Conservation (phyloP, 805 yeast species). For the Saccharomycopsis guyanensis region DNA sequence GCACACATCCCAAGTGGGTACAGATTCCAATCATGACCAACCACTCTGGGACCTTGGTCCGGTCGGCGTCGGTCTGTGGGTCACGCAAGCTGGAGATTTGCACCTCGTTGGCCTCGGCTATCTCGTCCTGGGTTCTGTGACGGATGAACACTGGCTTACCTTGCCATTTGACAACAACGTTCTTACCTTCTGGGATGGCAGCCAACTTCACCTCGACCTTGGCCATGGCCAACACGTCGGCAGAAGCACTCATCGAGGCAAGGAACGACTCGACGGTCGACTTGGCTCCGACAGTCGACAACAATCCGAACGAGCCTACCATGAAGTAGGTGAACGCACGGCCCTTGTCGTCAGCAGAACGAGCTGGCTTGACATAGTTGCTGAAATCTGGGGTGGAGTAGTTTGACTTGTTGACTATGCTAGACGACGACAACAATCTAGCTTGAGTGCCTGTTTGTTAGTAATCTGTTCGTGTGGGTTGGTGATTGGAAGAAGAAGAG, state of each 20-base stretch:
- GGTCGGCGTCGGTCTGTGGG: slow-evolving; percentile 87
- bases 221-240: slow-evolving; percentile 98
- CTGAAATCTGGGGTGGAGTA: slow-evolving; percentile 90
- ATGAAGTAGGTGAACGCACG: slow-evolving; percentile 93
- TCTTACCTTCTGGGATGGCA: slow-evolving; percentile 94
- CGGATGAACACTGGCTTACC: slow-evolving; percentile 99
- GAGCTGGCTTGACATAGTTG: slow-evolving; percentile 65
- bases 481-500: too few species aligned
- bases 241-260: slow-evolving; percentile 93
- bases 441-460: slow-evolving; percentile 17
- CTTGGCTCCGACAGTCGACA: slow-evolving; percentile 91
- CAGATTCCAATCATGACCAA: slow-evolving; percentile 98
- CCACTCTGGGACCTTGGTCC: slow-evolving; percentile 98
- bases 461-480: too few species aligned
- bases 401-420: slow-evolving; percentile 54
- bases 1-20: slow-evolving; percentile 99
- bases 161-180: slow-evolving; percentile 98
- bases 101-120: slow-evolving; percentile 85
- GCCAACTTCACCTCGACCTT: slow-evolving; percentile 95
- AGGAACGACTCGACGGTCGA: slow-evolving; percentile 92
- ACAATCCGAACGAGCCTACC: slow-evolving; percentile 91
- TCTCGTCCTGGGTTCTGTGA: slow-evolving; percentile 93
- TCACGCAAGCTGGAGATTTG: slow-evolving; percentile 79
- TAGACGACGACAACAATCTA: slow-evolving; percentile 45
- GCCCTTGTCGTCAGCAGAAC: slow-evolving; percentile 53